These are phyloP conservation scores for Euphorbia schlechtendalii DNA, from an alignment of 441 rosid genomes.

Conservation along the genomic window DNA sequence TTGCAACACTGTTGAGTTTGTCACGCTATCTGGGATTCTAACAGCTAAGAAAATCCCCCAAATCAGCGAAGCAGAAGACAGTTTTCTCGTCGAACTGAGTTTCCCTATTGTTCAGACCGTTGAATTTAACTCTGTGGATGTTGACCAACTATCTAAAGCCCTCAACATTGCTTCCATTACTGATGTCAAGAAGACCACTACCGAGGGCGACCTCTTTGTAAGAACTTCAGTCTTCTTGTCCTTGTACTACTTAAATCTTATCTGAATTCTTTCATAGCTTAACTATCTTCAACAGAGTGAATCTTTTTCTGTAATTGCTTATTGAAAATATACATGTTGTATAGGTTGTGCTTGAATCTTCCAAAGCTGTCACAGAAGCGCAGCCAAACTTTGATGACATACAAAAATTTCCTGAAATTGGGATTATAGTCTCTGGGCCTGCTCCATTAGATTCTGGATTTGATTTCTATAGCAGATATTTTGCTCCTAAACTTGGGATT, in stretches of 20 bases:
- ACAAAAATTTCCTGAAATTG: slow-evolving; percentile 46
- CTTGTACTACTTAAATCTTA: not conserved
- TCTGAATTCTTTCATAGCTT: not conserved
- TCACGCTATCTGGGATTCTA: slow-evolving; percentile 57
- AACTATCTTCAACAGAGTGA: not conserved
- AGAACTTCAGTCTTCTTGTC: slow-evolving; percentile 7
- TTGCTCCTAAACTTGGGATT: slow-evolving; percentile 51
- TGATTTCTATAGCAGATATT: slow-evolving; percentile 60
- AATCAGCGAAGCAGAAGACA: slow-evolving; percentile 20
- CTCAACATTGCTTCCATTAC: slow-evolving; percentile 35
- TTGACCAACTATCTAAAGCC: slow-evolving; percentile 37
- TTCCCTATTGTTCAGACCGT: slow-evolving; percentile 38
- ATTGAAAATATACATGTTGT: not conserved
- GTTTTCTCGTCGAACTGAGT: slow-evolving; percentile 46
- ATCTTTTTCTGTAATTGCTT: not conserved
- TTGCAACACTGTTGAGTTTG: slow-evolving; percentile 53
- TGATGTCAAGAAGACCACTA: slow-evolving; percentile 47
- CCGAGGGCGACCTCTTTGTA: slow-evolving; percentile 39
- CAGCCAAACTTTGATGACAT: slow-evolving; percentile 48
- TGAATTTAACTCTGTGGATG: slow-evolving; percentile 34
- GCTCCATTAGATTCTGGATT: slow-evolving; percentile 53
- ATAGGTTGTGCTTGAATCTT: slow-evolving; percentile 61
- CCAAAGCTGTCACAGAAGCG: slow-evolving; percentile 42
- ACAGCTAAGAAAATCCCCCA: slow-evolving; percentile 45
- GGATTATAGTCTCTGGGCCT: slow-evolving; percentile 48